Base-by-base conservation (phyloP, 768 basidiomycete species). In the Thelephora ganbajun region DNA sequence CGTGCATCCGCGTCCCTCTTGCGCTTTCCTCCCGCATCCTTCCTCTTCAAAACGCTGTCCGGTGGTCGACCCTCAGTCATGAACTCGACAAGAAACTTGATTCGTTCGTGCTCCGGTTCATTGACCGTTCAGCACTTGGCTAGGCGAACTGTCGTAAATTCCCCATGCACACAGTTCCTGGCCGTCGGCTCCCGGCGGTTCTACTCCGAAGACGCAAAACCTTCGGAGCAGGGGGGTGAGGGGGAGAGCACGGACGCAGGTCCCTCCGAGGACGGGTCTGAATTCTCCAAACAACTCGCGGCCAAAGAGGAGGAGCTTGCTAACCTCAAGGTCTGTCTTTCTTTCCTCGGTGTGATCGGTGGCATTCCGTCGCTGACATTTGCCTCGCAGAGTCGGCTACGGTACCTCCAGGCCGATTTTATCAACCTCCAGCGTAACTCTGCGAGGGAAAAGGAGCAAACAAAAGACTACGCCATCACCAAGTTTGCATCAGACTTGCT, bases 401-500 rank as follows among this genome's bases (percentile, higher is more conserved):
- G 85, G 43, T 96, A 97, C 61, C 72, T 88, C 49, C 84, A 92
- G 60, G 96, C 96, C 56, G 96, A 99, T 68, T 92, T 91, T 66
- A 68, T 94, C 39, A 99, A 98, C 64, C 73, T 96, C 39, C 91
- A 93, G 61, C 85, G 92, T 48, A 90, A 92, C 57, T 76, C 91
- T 47, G 81, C 82, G 23, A 76, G 85, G 51, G 96, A 98, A 67
- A 90, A 86, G 69, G 80, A 86, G 59, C 88, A 92, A 63, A 86
- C 90, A 30, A 79, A 81, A 50, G 90, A 96, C 64, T 97, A 84
- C 66, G 93, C 92, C 50, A 93, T 99, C 61, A 74, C 84, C 43
- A 78, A 78, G 34, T 97, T 99, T 62, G 94, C 96, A 9, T 68
- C 70, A n/a, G 86, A 91, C 68, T 73, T 92, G 47, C 77, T 92